These are phyloP conservation scores for Verticillium zaregamsianum DNA, from an alignment of 2,329 filamentous ascomycete genomes.

Conservation along the genomic window DNA sequence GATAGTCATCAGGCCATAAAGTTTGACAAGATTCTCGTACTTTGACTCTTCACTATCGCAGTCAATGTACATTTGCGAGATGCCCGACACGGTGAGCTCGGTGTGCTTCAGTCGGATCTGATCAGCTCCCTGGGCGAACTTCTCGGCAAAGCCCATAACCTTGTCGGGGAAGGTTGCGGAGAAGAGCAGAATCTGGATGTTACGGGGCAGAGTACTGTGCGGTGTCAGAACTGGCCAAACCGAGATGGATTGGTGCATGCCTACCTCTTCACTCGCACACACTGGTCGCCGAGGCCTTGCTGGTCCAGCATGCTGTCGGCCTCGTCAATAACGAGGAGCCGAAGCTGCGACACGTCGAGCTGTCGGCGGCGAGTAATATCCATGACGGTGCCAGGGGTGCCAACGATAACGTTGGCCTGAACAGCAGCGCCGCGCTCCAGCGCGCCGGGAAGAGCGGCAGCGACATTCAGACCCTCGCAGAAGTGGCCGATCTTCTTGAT, in stretches of 20 bases:
- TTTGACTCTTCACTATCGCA: slow-evolving; percentile 79
- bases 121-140: slow-evolving; percentile 83
- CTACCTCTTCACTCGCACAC: slow-evolving; percentile 80
- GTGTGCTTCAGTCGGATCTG: slow-evolving; percentile 83
- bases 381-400: slow-evolving; percentile 89
- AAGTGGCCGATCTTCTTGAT: slow-evolving; percentile 81
- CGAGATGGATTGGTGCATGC: slow-evolving; percentile 24
- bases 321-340: slow-evolving; percentile 88
- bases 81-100: slow-evolving; percentile 92
- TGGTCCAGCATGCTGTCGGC: slow-evolving; percentile 99
- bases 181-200: slow-evolving; percentile 87
- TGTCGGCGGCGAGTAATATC: slow-evolving; percentile 77
- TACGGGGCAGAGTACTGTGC: slow-evolving; percentile 64
- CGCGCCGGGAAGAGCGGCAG: slow-evolving; percentile 78
- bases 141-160: slow-evolving; percentile 77
- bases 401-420: slow-evolving; percentile 77
- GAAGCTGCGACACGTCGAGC: slow-evolving; percentile 68
- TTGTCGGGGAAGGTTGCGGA: slow-evolving; percentile 89
- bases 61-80: slow-evolving; percentile 97
- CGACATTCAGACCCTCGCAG: slow-evolving; percentile 69
- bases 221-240: not conserved
- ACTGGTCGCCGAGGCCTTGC: slow-evolving; percentile 93
- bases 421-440: slow-evolving; percentile 65
- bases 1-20: slow-evolving; percentile 95
- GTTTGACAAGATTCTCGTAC: slow-evolving; percentile 82